Conservation (phyloP, 306 rosid genomes). For the Coriaria nepalensis region DNA sequence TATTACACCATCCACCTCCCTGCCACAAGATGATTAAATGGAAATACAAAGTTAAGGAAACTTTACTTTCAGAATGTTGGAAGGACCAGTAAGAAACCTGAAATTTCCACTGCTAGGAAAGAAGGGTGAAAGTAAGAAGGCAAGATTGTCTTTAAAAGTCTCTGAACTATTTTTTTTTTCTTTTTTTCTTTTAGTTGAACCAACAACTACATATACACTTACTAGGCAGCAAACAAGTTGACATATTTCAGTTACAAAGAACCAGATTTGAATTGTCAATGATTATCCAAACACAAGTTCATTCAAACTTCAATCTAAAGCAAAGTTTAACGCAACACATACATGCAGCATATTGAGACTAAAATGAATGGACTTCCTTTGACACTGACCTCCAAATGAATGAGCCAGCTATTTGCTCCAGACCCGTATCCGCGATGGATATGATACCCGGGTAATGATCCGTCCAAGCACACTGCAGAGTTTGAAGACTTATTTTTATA, state of each 20-base stretch:
- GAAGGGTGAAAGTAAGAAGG: too few relatives aligned
- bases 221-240: too few relatives aligned
- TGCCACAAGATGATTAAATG: slow-evolving; percentile 32
- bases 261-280: too few relatives aligned
- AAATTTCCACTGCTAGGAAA: too few relatives aligned
- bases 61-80: neutral
- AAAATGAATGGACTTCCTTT: neutral
- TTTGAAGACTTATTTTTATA: slow-evolving; percentile 4
- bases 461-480: slow-evolving; percentile 80
- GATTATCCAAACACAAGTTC: too few relatives aligned
- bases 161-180: too few relatives aligned
- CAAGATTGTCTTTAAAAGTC: too few relatives aligned
- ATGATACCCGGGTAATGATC: slow-evolving; percentile 89
- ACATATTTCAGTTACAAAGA: too few relatives aligned
- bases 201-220: too few relatives aligned
- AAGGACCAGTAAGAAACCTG: neutral
- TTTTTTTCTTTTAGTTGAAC: too few relatives aligned
- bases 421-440: slow-evolving; percentile 74
- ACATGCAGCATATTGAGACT: neutral
- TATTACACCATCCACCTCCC: slow-evolving; percentile 99
- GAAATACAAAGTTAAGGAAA: slow-evolving; percentile 5
- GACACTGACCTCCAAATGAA: slow-evolving; percentile 82
- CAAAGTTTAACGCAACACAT: slow-evolving; percentile 3
- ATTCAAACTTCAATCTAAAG: neutral
- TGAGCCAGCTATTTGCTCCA: slow-evolving; percentile 77